Conservation (phyloP, 371 early-diverging fungal genomes). For the Furculomyces boomerangus region DNA sequence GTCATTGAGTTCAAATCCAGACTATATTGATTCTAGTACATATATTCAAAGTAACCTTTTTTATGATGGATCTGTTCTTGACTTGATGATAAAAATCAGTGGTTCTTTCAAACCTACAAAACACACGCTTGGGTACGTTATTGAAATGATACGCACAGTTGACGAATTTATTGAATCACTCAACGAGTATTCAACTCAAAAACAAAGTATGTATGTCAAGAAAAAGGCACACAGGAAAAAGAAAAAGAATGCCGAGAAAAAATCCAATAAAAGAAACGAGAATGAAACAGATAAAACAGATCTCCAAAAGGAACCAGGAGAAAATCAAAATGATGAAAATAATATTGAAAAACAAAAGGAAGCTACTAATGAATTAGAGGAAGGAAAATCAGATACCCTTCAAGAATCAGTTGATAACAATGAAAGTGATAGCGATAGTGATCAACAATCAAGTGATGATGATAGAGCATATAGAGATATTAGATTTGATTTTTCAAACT, state of each 20-base stretch:
- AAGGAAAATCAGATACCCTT: neutral
- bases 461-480: constrained; percentile 10
- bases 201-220: constrained; percentile 8
- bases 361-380: neutral
- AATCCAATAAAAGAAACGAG: neutral
- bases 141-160: constrained; percentile 12
- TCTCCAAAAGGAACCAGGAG: neutral
- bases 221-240: constrained; percentile 2
- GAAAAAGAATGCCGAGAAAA: constrained; percentile 2
- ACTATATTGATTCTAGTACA: neutral
- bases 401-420: neutral
- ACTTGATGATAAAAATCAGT: constrained; percentile 16
- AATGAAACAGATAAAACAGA: neutral
- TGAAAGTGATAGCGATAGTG: neutral
- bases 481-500: constrained; percentile 9
- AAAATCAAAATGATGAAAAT: too few relatives aligned
- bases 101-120: constrained; percentile 16
- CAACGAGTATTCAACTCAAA: constrained; percentile 6
- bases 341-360: neutral
- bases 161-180: constrained; percentile 17
- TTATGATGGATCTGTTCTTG: constrained; percentile 21
- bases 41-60: constrained; percentile 20
- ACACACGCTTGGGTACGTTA: constrained; percentile 7
- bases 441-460: constrained; percentile 1
- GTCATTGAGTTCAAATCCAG: neutral